Percentiles rank a stretch among this genome's conserved stretches.
These are phyloP conservation scores for Diaporthe helianthi DNA, from an alignment of 2,329 filamentous ascomycete species.

Conservation along the genomic window DNA sequence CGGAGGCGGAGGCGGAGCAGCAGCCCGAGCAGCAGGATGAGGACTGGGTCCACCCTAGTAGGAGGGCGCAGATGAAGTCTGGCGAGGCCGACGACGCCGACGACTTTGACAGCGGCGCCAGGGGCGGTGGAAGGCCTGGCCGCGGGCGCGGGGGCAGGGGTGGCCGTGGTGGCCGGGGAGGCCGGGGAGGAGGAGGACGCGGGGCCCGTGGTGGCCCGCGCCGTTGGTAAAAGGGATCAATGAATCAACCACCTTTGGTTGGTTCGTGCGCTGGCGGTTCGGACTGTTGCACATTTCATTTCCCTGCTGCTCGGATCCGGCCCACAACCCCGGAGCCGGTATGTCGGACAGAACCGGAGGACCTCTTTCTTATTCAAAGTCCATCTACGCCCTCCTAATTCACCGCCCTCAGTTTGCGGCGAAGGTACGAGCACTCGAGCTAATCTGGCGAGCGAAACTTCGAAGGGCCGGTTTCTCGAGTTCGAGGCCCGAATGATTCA, in stretches of 20 bases:
- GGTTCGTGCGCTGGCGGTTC: not conserved
- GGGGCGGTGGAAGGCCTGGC: not conserved
- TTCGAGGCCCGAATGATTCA: not conserved
- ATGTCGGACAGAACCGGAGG: not conserved
- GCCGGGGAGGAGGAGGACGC: not conserved
- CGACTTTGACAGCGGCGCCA: conserved; percentile 4
- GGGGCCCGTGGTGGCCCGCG: conserved; percentile 2
- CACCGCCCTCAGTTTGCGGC: not conserved
- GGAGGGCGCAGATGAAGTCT: conserved; percentile 44
- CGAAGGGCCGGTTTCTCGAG: not conserved
- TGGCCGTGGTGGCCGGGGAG: not conserved
- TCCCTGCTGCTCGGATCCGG: not conserved
- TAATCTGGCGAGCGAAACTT: conserved; percentile 2
- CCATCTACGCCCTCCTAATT: not conserved
- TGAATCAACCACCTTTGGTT: not conserved
- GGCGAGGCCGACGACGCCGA: not conserved
- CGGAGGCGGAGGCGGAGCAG: conserved; percentile 37
- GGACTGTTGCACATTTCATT: not conserved
- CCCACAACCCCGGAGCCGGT: not conserved
- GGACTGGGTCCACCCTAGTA: conserved; percentile 59
- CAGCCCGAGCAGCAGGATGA: conserved; percentile 42
- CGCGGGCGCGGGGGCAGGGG: conserved; percentile 3
- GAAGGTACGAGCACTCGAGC: not conserved
- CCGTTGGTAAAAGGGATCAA: not conserved
- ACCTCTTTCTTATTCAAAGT: not conserved